A percentile compares a stretch with the other conserved stretches of the same genome.
phyloP scores from a whole-genome alignment of 2,329 filamentous ascomycete species.

The Trichoderma aggressivum region DNA sequence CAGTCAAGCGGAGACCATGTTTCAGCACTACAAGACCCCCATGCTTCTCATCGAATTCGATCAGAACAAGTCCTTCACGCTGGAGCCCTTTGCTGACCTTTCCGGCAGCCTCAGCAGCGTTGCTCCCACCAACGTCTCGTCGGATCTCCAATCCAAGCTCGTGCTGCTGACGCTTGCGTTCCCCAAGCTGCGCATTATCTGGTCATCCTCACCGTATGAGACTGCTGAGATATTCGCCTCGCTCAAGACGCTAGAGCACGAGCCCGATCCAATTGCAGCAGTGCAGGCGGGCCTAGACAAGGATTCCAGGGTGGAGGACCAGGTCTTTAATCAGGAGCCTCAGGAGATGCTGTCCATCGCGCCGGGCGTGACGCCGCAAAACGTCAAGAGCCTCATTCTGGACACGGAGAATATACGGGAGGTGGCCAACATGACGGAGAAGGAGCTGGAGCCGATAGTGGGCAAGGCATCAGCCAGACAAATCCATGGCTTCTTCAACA shows the following conservation, averaged over 20 bases:
- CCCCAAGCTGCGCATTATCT: constrained; percentile 84
- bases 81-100: constrained; percentile 74
- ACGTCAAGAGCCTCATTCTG: constrained; percentile 67
- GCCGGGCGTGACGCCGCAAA: constrained; percentile 79
- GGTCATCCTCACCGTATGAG: constrained; percentile 90
- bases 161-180: constrained; percentile 92
- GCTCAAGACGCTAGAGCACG: constrained; percentile 82
- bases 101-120: constrained; percentile 60
- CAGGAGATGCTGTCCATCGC: constrained; percentile 87
- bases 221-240: constrained; percentile 96
- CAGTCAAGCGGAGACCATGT: constrained; percentile 90
- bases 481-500: constrained; percentile 78
- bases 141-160: constrained; percentile 85
- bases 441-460: constrained; percentile 69
- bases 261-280: constrained; percentile 86
- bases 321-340: constrained; percentile 77
- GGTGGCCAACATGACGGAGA: constrained; percentile 78
- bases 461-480: constrained; percentile 73
- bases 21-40: constrained; percentile 82
- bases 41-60: constrained; percentile 98
- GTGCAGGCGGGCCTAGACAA: constrained; percentile 71
- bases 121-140: constrained; percentile 54
- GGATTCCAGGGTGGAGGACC: constrained; percentile 57
- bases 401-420: constrained; percentile 74
- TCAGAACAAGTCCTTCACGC: constrained; percentile 93